Percentiles rank a stretch among this genome's conserved stretches.
These are phyloP conservation scores for Umbelopsis sp. DNA, from an alignment of 192 early-diverging fungal species.

Conservation along the genomic window DNA sequence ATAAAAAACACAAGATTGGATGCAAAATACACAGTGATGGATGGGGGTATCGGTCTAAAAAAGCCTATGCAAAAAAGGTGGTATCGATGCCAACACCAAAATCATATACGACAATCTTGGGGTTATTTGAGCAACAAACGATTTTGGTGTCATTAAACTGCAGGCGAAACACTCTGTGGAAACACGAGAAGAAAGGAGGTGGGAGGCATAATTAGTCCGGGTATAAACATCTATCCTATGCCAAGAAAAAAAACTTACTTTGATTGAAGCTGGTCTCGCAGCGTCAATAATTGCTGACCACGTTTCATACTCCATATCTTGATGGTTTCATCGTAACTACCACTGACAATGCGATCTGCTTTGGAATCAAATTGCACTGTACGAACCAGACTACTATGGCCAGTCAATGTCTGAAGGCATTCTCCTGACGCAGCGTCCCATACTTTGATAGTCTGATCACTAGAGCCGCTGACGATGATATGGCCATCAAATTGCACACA, in stretches of 20 bases:
- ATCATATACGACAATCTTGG: constrained; percentile 74
- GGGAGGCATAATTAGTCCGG: not conserved
- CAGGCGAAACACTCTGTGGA: constrained; percentile 73
- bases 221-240: not conserved
- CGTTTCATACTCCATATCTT: constrained; percentile 85
- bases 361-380: constrained; percentile 67
- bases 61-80: constrained; percentile 21
- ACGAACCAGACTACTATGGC: constrained; percentile 72
- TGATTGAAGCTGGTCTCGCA: constrained; percentile 62
- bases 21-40: constrained; percentile 1
- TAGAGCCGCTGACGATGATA: constrained; percentile 79
- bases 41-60: not conserved
- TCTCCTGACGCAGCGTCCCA: constrained; percentile 51
- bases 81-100: constrained; percentile 67
- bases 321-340: constrained; percentile 85
- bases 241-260: constrained; percentile 33
- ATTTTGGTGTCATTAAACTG: constrained; percentile 83
- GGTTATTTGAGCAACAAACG: constrained; percentile 79
- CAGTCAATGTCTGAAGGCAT: constrained; percentile 49
- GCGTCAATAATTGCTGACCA: constrained; percentile 58
- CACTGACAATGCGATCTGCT: constrained; percentile 73
- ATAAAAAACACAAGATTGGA: not conserved
- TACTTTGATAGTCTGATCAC: constrained; percentile 80
- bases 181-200: not conserved
- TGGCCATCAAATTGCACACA: constrained; percentile 86